Conservation (phyloP, 805 yeast genomes). For the Yarrowia hollandica region DNA sequence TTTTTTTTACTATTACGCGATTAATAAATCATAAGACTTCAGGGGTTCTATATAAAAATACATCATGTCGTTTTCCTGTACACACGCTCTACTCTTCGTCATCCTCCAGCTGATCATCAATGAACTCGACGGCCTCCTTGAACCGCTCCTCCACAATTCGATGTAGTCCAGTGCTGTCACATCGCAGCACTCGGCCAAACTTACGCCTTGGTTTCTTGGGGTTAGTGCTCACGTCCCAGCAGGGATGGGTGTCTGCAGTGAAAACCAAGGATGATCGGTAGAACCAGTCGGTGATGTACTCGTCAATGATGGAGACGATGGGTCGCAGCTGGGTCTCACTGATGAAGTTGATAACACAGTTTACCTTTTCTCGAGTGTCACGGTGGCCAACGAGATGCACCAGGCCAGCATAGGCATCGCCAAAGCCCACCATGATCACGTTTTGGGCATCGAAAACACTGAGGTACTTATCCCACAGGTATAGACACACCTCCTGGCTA, state of each 20-base stretch:
- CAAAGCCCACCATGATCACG: slow-evolving; percentile 79
- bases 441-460: slow-evolving; percentile 71
- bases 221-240: slow-evolving; percentile 64
- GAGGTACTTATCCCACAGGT: slow-evolving; percentile 88
- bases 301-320: slow-evolving; percentile 84
- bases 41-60: slow-evolving; percentile 28
- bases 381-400: slow-evolving; percentile 88
- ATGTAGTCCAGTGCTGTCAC: slow-evolving; percentile 70
- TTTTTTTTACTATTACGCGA: too few species aligned
- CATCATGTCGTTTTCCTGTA: slow-evolving; percentile 2
- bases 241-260: slow-evolving; percentile 69
- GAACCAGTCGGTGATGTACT: slow-evolving; percentile 88
- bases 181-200: slow-evolving; percentile 82
- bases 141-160: slow-evolving; percentile 78
- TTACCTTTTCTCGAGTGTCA: slow-evolving; percentile 60
- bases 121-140: slow-evolving; percentile 82
- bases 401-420: slow-evolving; percentile 83
- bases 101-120: slow-evolving; percentile 41
- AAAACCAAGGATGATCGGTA: slow-evolving; percentile 81
- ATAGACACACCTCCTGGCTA: slow-evolving; percentile 73
- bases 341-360: slow-evolving; percentile 68
- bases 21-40: slow-evolving; percentile 4
- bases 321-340: slow-evolving; percentile 72
- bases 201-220: slow-evolving; percentile 80
- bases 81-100: slow-evolving; percentile 29